Evolutionary conservation across 164 flowering plant species (phyloP).

Genomic region (Vitis vinifera): DNA sequence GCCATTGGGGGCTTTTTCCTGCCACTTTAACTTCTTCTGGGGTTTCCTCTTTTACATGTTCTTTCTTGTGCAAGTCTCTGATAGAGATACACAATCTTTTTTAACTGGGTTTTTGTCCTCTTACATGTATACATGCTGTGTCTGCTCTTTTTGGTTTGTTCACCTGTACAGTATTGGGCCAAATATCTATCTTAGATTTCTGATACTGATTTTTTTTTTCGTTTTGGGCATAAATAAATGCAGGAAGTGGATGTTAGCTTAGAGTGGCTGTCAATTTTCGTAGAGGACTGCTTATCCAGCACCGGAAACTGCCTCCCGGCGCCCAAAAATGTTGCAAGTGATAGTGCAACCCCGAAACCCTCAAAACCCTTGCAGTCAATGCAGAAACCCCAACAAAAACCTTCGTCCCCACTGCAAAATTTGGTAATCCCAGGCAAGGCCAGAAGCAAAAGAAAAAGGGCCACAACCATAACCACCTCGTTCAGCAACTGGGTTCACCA

Average conservation of each 20-base stretch:
- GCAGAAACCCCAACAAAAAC: slow-evolving; percentile 12
- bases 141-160: no score
- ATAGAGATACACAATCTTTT: not conserved
- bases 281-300: slow-evolving; percentile 60
- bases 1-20: not conserved
- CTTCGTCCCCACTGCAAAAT: slow-evolving; percentile 22
- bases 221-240: not conserved
- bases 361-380: slow-evolving; percentile 9
- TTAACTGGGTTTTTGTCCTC: not conserved
- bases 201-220: not conserved
- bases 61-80: not conserved
- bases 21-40: not conserved
- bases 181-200: not conserved
- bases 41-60: not conserved
- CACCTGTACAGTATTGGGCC: no score
- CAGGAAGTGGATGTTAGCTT: slow-evolving; percentile 54
- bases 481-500: slow-evolving; percentile 20
- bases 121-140: no score
- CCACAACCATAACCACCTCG: slow-evolving; percentile 13
- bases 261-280: slow-evolving; percentile 62
- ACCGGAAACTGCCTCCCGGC: slow-evolving; percentile 34
- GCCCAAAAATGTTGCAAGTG: slow-evolving; percentile 9
- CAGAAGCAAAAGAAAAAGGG: slow-evolving; percentile 55
- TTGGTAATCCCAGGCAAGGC: slow-evolving; percentile 41
- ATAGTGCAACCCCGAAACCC: slow-evolving; percentile 1